Conservation (phyloP, 805 yeast species). For the Candida pini region DNA sequence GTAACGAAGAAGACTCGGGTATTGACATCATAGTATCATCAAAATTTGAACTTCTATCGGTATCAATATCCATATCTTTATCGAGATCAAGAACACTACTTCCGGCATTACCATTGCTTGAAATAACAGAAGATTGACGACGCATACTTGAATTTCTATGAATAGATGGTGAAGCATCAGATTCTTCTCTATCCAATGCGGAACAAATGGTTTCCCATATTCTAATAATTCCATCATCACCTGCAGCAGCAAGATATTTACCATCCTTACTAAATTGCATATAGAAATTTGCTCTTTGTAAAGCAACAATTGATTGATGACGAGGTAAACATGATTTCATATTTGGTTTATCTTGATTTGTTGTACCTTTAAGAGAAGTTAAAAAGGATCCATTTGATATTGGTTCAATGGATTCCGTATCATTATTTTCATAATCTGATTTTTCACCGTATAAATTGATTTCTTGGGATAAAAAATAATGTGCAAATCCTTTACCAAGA, state of each 20-base stretch:
- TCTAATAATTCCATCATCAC: conserved; percentile 61
- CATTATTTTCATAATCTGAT: conserved; percentile 1
- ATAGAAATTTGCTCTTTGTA: conserved; percentile 53
- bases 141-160: background rate
- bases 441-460: conserved; percentile 27
- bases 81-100: background rate
- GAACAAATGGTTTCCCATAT: conserved; percentile 80
- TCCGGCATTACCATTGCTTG: too few relatives aligned
- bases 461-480: conserved; percentile 65
- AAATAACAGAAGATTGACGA: too few relatives aligned
- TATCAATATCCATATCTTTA: background rate
- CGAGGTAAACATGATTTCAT: background rate
- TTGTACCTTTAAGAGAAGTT: too few relatives aligned
- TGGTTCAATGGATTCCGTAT: background rate
- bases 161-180: conserved; percentile 3
- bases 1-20: background rate
- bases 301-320: background rate
- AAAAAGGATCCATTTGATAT: background rate
- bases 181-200: conserved; percentile 51
- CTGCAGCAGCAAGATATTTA: conserved; percentile 76
- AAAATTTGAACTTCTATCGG: background rate
- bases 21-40: background rate
- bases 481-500: conserved; percentile 40
- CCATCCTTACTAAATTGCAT: conserved; percentile 77
- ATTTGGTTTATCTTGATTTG: background rate